Percentiles rank a stretch among this genome's conserved stretches.
Evolutionary conservation across 257 asterid genomes (phyloP).

Genomic region (Salvia miltiorrhiza): DNA sequence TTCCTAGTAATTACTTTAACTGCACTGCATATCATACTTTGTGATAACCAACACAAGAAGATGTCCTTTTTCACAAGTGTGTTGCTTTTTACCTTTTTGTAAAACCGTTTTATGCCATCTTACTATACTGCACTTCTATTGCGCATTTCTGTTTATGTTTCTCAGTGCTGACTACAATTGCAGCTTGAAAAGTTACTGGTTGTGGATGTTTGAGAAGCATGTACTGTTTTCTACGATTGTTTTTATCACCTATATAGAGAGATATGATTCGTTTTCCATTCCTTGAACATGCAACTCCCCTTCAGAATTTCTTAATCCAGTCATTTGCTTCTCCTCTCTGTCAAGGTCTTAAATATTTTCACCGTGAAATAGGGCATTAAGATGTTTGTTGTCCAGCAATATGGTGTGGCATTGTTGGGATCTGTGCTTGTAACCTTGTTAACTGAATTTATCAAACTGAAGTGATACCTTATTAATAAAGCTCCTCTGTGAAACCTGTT

Average conservation of each 20-base stretch:
- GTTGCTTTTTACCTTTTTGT: background rate
- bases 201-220: too few species aligned
- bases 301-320: too few species aligned
- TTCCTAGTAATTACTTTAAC: background rate
- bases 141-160: too few species aligned
- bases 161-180: too few species aligned
- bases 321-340: too few species aligned
- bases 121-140: background rate
- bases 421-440: constrained; percentile 13
- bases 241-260: background rate
- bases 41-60: too few species aligned
- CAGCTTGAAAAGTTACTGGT: too few species aligned
- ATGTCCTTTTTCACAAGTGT: background rate
- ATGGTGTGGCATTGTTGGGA: background rate
- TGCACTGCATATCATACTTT: background rate
- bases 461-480: constrained; percentile 11
- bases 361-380: too few species aligned
- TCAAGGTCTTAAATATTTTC: too few species aligned
- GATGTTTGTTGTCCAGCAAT: background rate
- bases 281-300: background rate
- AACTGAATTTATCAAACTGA: background rate
- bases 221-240: too few species aligned
- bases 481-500: constrained; percentile 7
- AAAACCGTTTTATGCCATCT: background rate
- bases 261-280: background rate